These are phyloP conservation scores for Aspergillus avenaceus DNA, from an alignment of 495 filamentous ascomycete genomes.

Conservation along the genomic window DNA sequence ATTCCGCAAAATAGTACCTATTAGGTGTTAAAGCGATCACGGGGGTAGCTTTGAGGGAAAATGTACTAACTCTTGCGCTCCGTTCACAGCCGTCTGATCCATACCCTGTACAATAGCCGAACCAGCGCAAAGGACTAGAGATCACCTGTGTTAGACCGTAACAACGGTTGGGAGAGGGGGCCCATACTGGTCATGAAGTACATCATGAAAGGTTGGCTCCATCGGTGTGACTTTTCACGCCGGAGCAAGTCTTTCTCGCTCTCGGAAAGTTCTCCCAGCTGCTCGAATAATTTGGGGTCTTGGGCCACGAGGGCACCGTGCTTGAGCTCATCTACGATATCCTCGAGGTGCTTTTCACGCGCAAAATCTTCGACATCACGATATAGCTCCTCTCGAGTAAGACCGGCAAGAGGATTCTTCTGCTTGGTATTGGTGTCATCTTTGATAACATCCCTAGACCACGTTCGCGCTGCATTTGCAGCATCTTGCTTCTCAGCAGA, in stretches of 20 bases:
- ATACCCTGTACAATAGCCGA: slow-evolving; percentile 39
- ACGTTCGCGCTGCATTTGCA: slow-evolving; percentile 10
- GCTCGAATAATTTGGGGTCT: slow-evolving; percentile 39
- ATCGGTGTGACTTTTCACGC: slow-evolving; percentile 56
- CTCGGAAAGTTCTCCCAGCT: slow-evolving; percentile 35
- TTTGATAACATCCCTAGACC: slow-evolving; percentile 10
- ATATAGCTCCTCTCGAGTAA: slow-evolving; percentile 49
- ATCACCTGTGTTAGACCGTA: slow-evolving; percentile 23
- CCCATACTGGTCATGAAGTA: slow-evolving; percentile 57
- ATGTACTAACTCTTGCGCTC: slow-evolving; percentile 29
- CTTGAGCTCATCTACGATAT: slow-evolving; percentile 55
- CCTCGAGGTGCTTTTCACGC: slow-evolving; percentile 45
- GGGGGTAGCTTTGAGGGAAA: not conserved
- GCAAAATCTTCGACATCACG: slow-evolving; percentile 59
- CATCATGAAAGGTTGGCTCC: slow-evolving; percentile 58
- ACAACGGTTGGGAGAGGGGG: slow-evolving; percentile 29
- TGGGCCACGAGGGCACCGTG: slow-evolving; percentile 64
- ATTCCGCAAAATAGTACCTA: slow-evolving; percentile 14
- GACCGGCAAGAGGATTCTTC: slow-evolving; percentile 50
- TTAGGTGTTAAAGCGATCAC: not conserved
- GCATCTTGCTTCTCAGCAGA: slow-evolving; percentile 8
- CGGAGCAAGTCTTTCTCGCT: slow-evolving; percentile 50
- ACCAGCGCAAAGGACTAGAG: slow-evolving; percentile 7
- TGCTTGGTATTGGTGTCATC: slow-evolving; percentile 26
- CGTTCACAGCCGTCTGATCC: slow-evolving; percentile 61